Base-by-base conservation (phyloP, 176 grass and related monocot species). In the Rhynchospora pubera region DNA sequence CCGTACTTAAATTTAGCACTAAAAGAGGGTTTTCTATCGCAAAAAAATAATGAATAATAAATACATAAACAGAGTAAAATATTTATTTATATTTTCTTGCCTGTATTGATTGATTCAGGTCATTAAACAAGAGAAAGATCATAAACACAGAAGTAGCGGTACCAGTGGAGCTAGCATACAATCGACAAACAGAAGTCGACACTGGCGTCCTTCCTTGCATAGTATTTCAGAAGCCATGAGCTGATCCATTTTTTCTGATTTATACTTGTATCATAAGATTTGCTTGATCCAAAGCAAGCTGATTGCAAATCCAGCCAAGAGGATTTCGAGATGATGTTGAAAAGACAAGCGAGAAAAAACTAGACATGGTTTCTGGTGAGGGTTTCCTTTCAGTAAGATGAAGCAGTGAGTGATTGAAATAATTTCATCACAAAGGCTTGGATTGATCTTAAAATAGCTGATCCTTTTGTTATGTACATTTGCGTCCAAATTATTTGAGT, bases 201-300 rank as follows among this genome's bases (percentile, higher is more conserved):
- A 98, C 76, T 98, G 95, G 95, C 92, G 90, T 13, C 95, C 95
- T 43, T 94, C 90, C 4, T 86, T 98, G 84, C 72, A 90, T 86
- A 98, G 95, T 84, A 98, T 98, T 78, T 88, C 92, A 13, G 95
- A 98, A 80, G 70, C 82, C 7, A 83, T 83, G 19, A 85, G 82
- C 62, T 93, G 79, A 82, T 82, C 43, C 22, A 0, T 66, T 21
- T 56, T 55, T 76, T 77, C 24, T 77, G 50, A 56, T 32, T 46
- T 56, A 32, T 23, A 77, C 13, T 77, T 76, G 47, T 77, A 56
- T 77, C 47, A 77, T 56, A 55, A 56, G 72, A 56, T 77, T 77
- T 56, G 24, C 24, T 55, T 77, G 47, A 77, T 77, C 23, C 4
- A 16, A 77, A 55, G 13, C 50, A 28, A 77, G 50, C 72, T 55